Base-by-base conservation (phyloP, 1,284 basidiomycete genomes). In the Sporisorium iseilematis-ciliati region DNA sequence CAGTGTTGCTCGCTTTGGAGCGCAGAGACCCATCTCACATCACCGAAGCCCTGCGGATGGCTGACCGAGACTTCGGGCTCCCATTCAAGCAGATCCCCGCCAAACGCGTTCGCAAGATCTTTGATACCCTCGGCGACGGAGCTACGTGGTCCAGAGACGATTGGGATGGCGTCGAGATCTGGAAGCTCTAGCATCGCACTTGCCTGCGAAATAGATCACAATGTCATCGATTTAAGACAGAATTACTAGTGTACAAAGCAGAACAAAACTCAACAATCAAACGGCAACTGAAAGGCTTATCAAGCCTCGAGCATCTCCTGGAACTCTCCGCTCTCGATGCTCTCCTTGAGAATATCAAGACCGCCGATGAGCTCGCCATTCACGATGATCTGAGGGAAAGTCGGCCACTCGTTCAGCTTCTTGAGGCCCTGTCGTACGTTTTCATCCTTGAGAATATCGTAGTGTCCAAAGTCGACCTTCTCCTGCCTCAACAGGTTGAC, bases 381-480 rank as follows among this genome's bases (percentile, higher is more conserved):
- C 79, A 91, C 87, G 75, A 90, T 88, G 42, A 91, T 86, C 82
- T 91, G 89, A 90, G 85, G 86, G 94, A 93, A 86, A 91, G 90
- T 59, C 88, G 90, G 90, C 90, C 90, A 91, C 63, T 89, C 89
- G 43, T 98, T 89, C 73, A 97, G 93, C 69, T 95, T 93, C 83
- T 90, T 91, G 75, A 96, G 88, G 64, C 95, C 90, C 81, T 90
- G n/a, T 89, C 89, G 7, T 90, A 93, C 21, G 90, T 88, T 59
- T 88, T 87, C 46, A 94, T 89, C 8, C 92, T 93, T 82, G 90
- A 89, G 1, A 90, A 92, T 92, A 84, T 92, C 91, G 82, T 92
- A 92, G 85, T 89, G 88, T n/a, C 88, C 87, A 86, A 91, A 92
- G 74, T 89, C 88, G 55, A 92, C 88, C 10, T 87, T 87, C 75